These are phyloP conservation scores for Penicillium waksmanii DNA, from an alignment of 495 filamentous ascomycete species.

Conservation along the genomic window DNA sequence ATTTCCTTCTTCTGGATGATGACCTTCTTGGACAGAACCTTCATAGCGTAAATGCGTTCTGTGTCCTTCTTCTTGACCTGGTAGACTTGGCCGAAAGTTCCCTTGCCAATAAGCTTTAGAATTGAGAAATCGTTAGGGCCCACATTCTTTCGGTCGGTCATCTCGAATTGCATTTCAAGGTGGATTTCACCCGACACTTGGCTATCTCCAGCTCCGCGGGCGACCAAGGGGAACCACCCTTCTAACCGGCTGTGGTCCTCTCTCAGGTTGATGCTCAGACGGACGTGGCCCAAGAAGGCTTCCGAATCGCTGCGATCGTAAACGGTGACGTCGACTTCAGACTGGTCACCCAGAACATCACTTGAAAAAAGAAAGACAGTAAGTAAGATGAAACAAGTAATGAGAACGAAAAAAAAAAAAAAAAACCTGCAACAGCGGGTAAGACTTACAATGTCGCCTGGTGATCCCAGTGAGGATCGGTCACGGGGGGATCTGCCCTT, in stretches of 20 bases:
- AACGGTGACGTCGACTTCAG: conserved; percentile 89
- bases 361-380: conserved; percentile 50
- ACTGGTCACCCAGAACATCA: conserved; percentile 91
- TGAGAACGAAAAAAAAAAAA: conserved; percentile 5
- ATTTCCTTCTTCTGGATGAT: conserved; percentile 99
- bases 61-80: conserved; percentile 99
- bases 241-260: conserved; percentile 72
- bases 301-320: conserved; percentile 88
- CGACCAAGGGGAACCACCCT: conserved; percentile 83
- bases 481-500: conserved; percentile 68
- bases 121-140: conserved; percentile 98
- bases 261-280: conserved; percentile 68
- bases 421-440: conserved; percentile 8
- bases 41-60: conserved; percentile 96
- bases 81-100: conserved; percentile 99
- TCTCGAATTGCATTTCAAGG: conserved; percentile 82
- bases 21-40: conserved; percentile 98
- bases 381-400: conserved; percentile 1
- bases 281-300: conserved; percentile 88
- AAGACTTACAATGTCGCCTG: conserved; percentile 87
- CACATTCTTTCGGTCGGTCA: conserved; percentile 88
- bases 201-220: conserved; percentile 65
- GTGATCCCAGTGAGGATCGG: conserved; percentile 93
- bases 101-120: conserved; percentile 94
- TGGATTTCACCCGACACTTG: conserved; percentile 89